These are phyloP conservation scores for Telopea speciosissima DNA, from an alignment of 177 flowering plant species.

Conservation along the genomic window DNA sequence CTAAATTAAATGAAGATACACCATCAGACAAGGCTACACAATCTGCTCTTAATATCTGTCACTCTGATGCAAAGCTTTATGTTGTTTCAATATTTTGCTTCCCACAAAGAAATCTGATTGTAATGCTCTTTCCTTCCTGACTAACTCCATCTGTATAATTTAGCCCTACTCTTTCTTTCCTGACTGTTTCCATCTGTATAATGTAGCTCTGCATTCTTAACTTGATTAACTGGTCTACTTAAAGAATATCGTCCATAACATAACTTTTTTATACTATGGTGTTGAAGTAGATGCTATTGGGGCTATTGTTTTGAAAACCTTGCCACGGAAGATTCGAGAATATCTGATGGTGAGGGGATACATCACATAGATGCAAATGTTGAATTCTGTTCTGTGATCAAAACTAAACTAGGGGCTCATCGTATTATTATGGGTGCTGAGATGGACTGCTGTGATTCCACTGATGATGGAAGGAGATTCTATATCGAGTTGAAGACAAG, in stretches of 20 bases:
- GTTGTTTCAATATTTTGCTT: not conserved
- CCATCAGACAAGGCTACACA: too few species aligned
- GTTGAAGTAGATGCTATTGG: slow-evolving; percentile 73
- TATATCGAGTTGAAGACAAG: slow-evolving; percentile 89
- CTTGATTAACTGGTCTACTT: not conserved
- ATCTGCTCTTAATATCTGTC: too few species aligned
- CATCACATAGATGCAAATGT: slow-evolving; percentile 89
- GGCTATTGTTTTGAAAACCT: slow-evolving; percentile 92
- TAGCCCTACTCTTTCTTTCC: not conserved
- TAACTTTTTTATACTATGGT: not conserved
- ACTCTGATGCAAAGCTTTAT: too few species aligned
- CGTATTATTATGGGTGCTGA: slow-evolving; percentile 97
- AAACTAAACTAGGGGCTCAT: slow-evolving; percentile 95
- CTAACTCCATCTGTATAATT: too few species aligned
- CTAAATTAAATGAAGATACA: too few species aligned
- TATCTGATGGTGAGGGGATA: slow-evolving; percentile 68
- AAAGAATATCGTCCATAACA: not conserved
- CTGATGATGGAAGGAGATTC: slow-evolving; percentile 82
- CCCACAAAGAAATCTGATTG: not conserved
- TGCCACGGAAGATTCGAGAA: slow-evolving; percentile 80
- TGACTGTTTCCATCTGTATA: not conserved
- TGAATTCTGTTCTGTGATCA: slow-evolving; percentile 84
- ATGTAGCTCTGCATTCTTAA: not conserved
- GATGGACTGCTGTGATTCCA: slow-evolving; percentile 95
- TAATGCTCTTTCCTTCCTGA: too few species aligned